Evolutionary conservation across 1,284 basidiomycete species (phyloP).

Genomic region (Sporisorium scitamineum): DNA sequence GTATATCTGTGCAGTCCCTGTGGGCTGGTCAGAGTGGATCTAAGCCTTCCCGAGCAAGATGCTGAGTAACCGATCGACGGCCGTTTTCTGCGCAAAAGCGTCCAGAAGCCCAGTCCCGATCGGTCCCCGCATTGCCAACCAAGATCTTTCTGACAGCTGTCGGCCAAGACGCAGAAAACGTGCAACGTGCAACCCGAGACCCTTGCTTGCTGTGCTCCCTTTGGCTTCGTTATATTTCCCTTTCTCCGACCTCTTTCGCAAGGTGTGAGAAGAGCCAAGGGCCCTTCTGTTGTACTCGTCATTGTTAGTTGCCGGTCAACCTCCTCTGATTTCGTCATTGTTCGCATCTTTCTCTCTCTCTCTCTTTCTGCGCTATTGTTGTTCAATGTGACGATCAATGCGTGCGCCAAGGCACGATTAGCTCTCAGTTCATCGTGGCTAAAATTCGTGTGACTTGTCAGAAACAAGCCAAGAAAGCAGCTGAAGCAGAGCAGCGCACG

Average conservation of each 20-base stretch:
- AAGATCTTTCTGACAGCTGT: slow-evolving; percentile 6
- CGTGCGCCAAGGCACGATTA: background rate
- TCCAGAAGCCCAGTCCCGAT: background rate
- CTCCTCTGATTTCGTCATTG: background rate
- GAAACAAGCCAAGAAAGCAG: background rate
- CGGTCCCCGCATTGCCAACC: background rate
- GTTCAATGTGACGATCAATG: background rate
- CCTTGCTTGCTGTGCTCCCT: too few species aligned
- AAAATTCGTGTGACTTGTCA: background rate
- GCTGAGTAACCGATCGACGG: background rate
- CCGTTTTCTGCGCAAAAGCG: background rate
- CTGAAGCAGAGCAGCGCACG: background rate
- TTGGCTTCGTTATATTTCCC: background rate
- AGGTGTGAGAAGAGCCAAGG: background rate
- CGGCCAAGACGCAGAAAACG: background rate
- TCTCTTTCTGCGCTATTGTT: background rate
- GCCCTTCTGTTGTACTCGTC: background rate
- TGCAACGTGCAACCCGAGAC: background rate
- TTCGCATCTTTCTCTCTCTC: background rate
- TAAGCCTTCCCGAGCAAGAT: background rate
- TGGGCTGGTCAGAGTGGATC: background rate
- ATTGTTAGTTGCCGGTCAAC: background rate
- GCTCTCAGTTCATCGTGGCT: background rate
- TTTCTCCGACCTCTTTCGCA: background rate
- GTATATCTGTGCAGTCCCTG: too few species aligned